Evolutionary conservation across 345 rosid species (phyloP).

Genomic region (Brassica rapa): DNA sequence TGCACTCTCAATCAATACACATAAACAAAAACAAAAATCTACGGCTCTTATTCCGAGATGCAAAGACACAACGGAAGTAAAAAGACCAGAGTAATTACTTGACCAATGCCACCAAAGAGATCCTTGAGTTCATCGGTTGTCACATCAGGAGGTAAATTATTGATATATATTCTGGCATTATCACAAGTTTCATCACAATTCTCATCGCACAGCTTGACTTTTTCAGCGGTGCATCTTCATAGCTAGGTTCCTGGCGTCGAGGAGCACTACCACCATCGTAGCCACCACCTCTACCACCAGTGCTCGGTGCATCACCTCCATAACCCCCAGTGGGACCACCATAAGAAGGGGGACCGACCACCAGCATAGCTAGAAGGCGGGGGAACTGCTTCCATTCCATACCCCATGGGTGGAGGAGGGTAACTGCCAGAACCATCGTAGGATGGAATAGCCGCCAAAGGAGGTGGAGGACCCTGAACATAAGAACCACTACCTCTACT

Average conservation of each 20-base stretch:
- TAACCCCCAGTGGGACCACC: constrained; percentile 48
- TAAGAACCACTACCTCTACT: constrained; percentile 31
- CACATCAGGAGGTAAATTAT: constrained; percentile 94
- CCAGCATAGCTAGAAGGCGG: constrained; percentile 58
- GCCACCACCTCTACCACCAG: too few relatives aligned
- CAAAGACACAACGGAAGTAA: too few relatives aligned
- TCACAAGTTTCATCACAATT: constrained; percentile 47
- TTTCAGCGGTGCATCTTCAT: constrained; percentile 50
- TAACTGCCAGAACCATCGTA: too few relatives aligned
- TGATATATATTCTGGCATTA: constrained; percentile 55
- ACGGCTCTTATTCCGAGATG: too few relatives aligned
- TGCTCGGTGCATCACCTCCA: constrained; percentile 49
- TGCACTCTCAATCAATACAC: too few relatives aligned
- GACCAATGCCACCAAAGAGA: too few relatives aligned
- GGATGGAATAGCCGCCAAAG: constrained; percentile 11
- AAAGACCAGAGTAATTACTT: too few relatives aligned
- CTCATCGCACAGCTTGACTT: constrained; percentile 87
- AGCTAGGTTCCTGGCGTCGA: constrained; percentile 55
- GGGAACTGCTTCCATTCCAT: constrained; percentile 62
- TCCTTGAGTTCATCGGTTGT: constrained; percentile 69
- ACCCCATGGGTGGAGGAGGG: too few relatives aligned
- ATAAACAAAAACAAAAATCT: too few relatives aligned
- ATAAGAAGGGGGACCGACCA: background rate
- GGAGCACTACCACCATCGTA: constrained; percentile 45
- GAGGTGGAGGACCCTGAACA: constrained; percentile 69